Conservation (phyloP, 2,329 filamentous ascomycete species). For the Aureobasidium sp. region DNA sequence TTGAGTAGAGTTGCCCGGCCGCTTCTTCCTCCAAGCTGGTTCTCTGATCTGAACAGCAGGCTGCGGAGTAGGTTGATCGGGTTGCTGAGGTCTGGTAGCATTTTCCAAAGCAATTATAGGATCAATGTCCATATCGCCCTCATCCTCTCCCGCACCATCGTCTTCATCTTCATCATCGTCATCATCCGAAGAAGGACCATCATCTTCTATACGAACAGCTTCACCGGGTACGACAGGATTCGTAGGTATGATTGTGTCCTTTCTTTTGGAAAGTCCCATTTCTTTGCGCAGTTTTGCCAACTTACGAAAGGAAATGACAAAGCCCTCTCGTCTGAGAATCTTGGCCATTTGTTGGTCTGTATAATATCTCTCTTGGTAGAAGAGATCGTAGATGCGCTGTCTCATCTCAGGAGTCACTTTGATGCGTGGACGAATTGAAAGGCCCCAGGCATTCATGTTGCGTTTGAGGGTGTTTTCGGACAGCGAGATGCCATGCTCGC, state of each 20-base stretch:
- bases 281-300: constrained; percentile 4
- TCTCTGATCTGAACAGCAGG: neutral
- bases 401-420: constrained; percentile 11
- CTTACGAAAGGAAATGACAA: neutral
- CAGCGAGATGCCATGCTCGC: neutral
- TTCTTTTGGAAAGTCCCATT: constrained; percentile 4
- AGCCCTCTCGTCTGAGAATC: constrained; percentile 8
- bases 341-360: constrained; percentile 9
- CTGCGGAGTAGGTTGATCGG: neutral
- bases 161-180: neutral
- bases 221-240: neutral
- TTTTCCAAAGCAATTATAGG: neutral
- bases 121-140: neutral
- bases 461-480: constrained; percentile 5
- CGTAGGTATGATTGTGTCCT: neutral
- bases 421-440: neutral
- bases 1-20: neutral
- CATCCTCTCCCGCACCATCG: neutral
- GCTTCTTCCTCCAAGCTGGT: constrained; percentile 1
- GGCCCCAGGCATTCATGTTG: constrained; percentile 5
- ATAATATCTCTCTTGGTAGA: constrained; percentile 8
- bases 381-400: constrained; percentile 6
- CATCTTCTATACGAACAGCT: neutral
- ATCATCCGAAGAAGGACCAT: neutral
- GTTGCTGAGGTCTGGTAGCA: neutral